phyloP scores from a whole-genome alignment of 208 protist species.

The Trypanosoma mega region DNA sequence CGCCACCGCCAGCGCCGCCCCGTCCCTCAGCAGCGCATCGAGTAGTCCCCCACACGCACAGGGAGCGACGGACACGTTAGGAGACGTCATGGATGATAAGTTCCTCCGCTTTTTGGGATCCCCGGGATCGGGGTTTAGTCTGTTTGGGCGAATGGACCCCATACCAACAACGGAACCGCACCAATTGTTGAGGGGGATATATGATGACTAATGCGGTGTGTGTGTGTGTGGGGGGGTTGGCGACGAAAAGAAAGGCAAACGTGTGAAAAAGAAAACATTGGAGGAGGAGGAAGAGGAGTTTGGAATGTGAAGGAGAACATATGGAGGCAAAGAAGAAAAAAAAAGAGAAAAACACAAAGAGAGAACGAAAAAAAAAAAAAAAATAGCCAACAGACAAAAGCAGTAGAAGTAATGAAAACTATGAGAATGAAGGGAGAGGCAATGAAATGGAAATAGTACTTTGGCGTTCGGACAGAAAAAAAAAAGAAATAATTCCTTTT shows the following conservation, averaged over 20 bases:
- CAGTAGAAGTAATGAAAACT: neutral
- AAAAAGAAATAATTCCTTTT: constrained; percentile 8
- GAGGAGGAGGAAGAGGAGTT: too few relatives aligned
- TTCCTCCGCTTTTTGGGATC: constrained; percentile 24
- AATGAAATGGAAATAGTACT: neutral
- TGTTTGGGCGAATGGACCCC: constrained; percentile 38
- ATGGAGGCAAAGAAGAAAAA: neutral
- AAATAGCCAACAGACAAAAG: neutral
- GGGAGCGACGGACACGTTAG: neutral
- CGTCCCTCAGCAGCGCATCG: neutral
- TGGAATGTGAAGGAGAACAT: too few relatives aligned
- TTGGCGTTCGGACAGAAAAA: neutral
- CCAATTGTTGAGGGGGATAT: constrained; percentile 29
- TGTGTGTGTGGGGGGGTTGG: too few relatives aligned
- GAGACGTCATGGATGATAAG: constrained; percentile 19
- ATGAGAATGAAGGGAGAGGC: constrained; percentile 4
- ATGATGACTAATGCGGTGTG: constrained; percentile 24
- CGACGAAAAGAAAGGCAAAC: constrained; percentile 3
- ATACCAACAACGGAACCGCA: constrained; percentile 19
- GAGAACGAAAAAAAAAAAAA: constrained; percentile 4
- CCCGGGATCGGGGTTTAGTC: constrained; percentile 2
- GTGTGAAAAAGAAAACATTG: neutral
- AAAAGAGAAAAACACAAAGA: neutral
- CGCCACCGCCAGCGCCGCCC: too few relatives aligned
- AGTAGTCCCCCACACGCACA: too few relatives aligned